Evolutionary conservation across 2,329 filamentous ascomycete species (phyloP).

Genomic region (Salinomyces thailandicus): DNA sequence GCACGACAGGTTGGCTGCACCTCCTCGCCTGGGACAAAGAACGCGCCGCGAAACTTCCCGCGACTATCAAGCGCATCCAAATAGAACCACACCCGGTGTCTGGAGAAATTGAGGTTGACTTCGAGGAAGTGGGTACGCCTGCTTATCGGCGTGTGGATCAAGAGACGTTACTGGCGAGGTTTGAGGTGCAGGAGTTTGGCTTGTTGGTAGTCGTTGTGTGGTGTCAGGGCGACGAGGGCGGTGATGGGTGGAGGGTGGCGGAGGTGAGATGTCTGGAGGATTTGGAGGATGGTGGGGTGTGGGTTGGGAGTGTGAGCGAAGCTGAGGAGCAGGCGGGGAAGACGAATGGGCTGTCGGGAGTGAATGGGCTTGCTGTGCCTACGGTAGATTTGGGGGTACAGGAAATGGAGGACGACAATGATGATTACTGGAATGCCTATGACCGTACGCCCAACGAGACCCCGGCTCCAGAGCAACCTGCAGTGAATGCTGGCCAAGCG

Average conservation of each 20-base stretch:
- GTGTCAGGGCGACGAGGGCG: constrained; percentile 55
- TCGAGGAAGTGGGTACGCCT: constrained; percentile 54
- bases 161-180: constrained; percentile 62
- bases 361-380: constrained; percentile 12
- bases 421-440: constrained; percentile 74
- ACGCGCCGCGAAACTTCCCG: constrained; percentile 48
- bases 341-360: neutral
- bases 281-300: constrained; percentile 46
- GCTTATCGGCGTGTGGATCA: constrained; percentile 60
- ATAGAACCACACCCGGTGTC: constrained; percentile 74
- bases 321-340: constrained; percentile 43
- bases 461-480: constrained; percentile 43
- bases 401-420: constrained; percentile 51
- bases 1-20: constrained; percentile 51
- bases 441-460: constrained; percentile 59
- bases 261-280: constrained; percentile 54
- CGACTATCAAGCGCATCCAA: constrained; percentile 50
- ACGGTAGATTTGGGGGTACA: too few relatives aligned
- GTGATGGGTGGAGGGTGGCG: constrained; percentile 60
- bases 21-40: constrained; percentile 59
- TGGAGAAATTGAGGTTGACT: constrained; percentile 60
- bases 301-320: constrained; percentile 48
- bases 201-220: constrained; percentile 59
- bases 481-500: constrained; percentile 11
- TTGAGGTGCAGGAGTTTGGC: constrained; percentile 51